A percentile compares a stretch with the other conserved stretches of the same genome.
phyloP scores from a whole-genome alignment of 306 rosid genomes.

The Hippophae rhamnoides region DNA sequence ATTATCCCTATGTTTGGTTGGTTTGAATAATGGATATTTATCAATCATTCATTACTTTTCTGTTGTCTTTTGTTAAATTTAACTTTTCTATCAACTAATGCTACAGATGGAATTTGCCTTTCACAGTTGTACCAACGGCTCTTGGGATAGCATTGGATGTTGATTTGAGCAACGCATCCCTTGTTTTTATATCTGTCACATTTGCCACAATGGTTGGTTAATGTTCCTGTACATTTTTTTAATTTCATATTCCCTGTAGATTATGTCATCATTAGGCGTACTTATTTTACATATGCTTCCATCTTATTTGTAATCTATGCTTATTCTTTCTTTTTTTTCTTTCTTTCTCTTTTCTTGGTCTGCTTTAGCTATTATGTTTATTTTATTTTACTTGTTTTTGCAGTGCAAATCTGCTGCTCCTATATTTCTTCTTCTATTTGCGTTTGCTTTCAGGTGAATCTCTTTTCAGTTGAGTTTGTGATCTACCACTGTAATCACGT shows the following conservation, averaged over 20 bases:
- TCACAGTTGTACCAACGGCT: slow-evolving; percentile 99
- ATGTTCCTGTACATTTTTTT: too few species aligned
- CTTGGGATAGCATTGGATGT: slow-evolving; percentile 93
- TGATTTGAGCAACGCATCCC: slow-evolving; percentile 93
- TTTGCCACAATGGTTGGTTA: slow-evolving; percentile 96
- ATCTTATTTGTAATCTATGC: slow-evolving; percentile 5
- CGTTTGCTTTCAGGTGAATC: slow-evolving; percentile 85
- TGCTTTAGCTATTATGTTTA: slow-evolving; percentile 16
- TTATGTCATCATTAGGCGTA: slow-evolving; percentile 8
- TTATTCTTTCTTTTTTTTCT: background rate
- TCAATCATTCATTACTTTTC: slow-evolving; percentile 15
- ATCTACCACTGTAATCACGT: slow-evolving; percentile 1
- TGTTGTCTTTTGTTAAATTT: slow-evolving; percentile 30
- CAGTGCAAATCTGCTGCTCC: slow-evolving; percentile 99
- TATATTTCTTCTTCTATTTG: slow-evolving; percentile 90
- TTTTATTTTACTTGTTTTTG: slow-evolving; percentile 22
- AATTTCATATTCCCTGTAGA: slow-evolving; percentile 8
- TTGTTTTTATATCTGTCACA: slow-evolving; percentile 90
- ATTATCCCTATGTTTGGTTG: too few species aligned
- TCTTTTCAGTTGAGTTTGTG: slow-evolving; percentile 20
- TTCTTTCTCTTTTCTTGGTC: slow-evolving; percentile 3
- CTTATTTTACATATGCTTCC: slow-evolving; percentile 10
- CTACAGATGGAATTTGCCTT: slow-evolving; percentile 99
- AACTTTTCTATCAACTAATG: slow-evolving; percentile 97
- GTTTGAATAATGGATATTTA: slow-evolving; percentile 8